These are phyloP conservation scores for Stagonosporopsis rhizophila DNA, from an alignment of 2,329 filamentous ascomycete species.

Conservation along the genomic window DNA sequence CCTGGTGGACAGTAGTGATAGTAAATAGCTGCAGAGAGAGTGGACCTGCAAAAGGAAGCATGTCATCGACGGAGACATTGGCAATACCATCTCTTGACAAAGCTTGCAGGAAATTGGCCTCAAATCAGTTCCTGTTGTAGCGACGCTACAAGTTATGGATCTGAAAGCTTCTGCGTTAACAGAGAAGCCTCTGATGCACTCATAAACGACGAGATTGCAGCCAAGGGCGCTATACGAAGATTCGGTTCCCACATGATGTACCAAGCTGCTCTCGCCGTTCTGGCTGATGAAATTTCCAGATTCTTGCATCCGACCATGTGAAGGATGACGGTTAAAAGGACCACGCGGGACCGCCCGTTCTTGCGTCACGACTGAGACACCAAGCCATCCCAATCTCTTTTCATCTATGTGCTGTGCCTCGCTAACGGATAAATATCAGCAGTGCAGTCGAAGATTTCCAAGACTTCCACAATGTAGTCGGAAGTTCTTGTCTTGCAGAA, in stretches of 20 bases:
- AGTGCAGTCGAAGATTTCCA: neutral
- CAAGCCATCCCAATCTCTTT: slow-evolving; percentile 8
- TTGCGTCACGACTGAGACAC: slow-evolving; percentile 4
- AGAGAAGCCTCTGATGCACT: neutral
- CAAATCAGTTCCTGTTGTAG: neutral
- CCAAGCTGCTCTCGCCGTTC: neutral
- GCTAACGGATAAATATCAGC: slow-evolving; percentile 8
- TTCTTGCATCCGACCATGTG: neutral
- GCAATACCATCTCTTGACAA: neutral
- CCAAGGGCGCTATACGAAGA: neutral
- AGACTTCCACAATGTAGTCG: slow-evolving; percentile 2
- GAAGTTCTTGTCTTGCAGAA: slow-evolving; percentile 4
- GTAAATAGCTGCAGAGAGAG: neutral
- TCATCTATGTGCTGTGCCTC: slow-evolving; percentile 6
- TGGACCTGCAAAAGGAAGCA: neutral
- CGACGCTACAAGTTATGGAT: neutral
- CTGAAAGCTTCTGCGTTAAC: neutral
- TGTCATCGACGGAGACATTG: neutral
- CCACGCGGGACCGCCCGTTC: neutral
- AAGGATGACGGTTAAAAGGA: neutral
- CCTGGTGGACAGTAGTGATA: neutral
- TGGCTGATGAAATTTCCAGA: neutral
- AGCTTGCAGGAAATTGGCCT: neutral
- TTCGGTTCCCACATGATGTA: neutral
- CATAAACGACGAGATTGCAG: neutral